Percentiles rank a stretch among this genome's conserved stretches.
Evolutionary conservation across 2,329 filamentous ascomycete species (phyloP).

Genomic region (Penicillium sp.): DNA sequence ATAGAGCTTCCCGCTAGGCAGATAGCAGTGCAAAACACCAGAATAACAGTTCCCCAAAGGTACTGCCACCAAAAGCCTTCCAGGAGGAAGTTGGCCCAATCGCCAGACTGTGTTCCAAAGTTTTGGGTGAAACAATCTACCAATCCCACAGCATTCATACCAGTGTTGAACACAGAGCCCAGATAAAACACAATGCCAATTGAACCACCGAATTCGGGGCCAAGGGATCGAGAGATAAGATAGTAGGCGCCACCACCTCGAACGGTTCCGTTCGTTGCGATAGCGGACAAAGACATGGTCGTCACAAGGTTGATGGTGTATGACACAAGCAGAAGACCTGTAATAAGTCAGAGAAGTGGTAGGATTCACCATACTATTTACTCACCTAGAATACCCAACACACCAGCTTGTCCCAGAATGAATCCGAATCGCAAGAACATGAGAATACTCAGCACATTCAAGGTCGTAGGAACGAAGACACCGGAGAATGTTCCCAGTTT

Average conservation of each 20-base stretch:
- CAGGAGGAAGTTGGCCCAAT: conserved; percentile 62
- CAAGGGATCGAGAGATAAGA: conserved; percentile 80
- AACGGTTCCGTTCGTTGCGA: conserved; percentile 87
- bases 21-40: conserved; percentile 71
- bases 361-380: conserved; percentile 5
- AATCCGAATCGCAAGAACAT: conserved; percentile 91
- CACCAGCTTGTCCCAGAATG: conserved; percentile 76
- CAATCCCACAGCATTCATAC: conserved; percentile 82
- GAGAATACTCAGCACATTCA: conserved; percentile 86
- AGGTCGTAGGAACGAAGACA: conserved; percentile 83
- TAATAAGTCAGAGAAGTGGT: conserved; percentile 19
- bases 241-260: conserved; percentile 87
- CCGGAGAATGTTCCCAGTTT: conserved; percentile 78
- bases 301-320: conserved; percentile 83
- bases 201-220: conserved; percentile 84
- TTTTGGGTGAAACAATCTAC: conserved; percentile 80
- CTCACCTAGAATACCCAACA: conserved; percentile 77
- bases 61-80: conserved; percentile 77
- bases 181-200: conserved; percentile 88
- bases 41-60: conserved; percentile 69
- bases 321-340: conserved; percentile 71
- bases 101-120: conserved; percentile 61
- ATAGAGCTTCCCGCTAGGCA: conserved; percentile 78
- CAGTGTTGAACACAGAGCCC: conserved; percentile 85
- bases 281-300: conserved; percentile 81